phyloP scores from a whole-genome alignment of 164 flowering plant species.

The Buxus sempervirens region DNA sequence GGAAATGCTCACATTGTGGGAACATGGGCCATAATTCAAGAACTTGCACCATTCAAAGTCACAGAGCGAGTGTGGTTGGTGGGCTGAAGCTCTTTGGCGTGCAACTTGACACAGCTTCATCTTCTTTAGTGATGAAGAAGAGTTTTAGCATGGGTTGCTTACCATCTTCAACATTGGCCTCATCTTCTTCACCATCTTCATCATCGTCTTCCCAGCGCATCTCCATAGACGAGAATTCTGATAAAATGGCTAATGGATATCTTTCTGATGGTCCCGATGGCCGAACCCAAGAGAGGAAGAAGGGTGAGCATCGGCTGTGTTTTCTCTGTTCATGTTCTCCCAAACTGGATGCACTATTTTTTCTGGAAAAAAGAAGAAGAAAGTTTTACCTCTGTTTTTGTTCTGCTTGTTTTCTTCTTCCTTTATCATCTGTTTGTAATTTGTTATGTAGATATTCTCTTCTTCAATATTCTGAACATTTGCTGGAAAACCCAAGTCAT shows the following conservation, averaged over 20 bases:
- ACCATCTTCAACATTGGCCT: slow-evolving; percentile 25
- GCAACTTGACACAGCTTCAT: slow-evolving; percentile 44
- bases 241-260: slow-evolving; percentile 44
- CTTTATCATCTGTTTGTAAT: neutral
- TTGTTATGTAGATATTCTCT: neutral
- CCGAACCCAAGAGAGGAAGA: slow-evolving; percentile 53
- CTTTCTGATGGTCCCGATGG: slow-evolving; percentile 54
- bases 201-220: slow-evolving; percentile 30
- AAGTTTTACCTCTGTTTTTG: neutral
- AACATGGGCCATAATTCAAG: slow-evolving; percentile 82
- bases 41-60: slow-evolving; percentile 45
- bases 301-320: slow-evolving; percentile 36
- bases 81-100: slow-evolving; percentile 75
- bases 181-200: slow-evolving; percentile 31
- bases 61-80: slow-evolving; percentile 25
- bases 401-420: neutral
- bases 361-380: too few relatives aligned
- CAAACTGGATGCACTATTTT: too few relatives aligned
- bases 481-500: slow-evolving; percentile 4
- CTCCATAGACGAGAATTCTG: slow-evolving; percentile 29
- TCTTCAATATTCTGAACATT: neutral
- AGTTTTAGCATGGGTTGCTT: slow-evolving; percentile 67
- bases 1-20: slow-evolving; percentile 87
- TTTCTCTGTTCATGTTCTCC: neutral
- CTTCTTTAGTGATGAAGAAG: slow-evolving; percentile 42